A percentile compares a stretch with the other conserved stretches of the same genome.
Evolutionary conservation across 176 grass and related monocot genomes (phyloP).

Genomic region (Carex littledalei): DNA sequence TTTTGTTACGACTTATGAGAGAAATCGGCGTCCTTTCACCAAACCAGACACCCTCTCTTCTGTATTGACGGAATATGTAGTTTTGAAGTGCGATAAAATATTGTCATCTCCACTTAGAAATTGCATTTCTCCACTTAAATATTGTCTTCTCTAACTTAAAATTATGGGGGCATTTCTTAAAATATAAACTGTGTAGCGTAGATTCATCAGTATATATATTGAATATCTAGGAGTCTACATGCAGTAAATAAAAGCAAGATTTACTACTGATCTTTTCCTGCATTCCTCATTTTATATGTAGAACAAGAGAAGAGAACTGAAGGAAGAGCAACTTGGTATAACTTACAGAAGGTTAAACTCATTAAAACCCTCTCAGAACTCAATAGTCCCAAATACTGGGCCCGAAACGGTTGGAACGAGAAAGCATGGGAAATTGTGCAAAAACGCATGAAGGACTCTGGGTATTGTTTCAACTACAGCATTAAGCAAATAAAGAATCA

Average conservation of each 20-base stretch:
- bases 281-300: not conserved
- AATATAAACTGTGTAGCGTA: not conserved
- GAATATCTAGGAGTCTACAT: not conserved
- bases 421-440: not conserved
- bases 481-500: slow-evolving; percentile 5
- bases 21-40: not conserved
- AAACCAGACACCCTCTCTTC: not conserved
- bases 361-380: slow-evolving; percentile 3
- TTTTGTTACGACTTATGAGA: not conserved
- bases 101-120: not conserved
- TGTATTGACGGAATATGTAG: not conserved
- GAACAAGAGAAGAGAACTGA: not conserved
- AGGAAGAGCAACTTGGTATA: slow-evolving; percentile 3
- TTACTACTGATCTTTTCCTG: not conserved
- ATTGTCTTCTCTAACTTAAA: not conserved
- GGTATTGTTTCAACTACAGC: not conserved
- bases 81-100: not conserved
- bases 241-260: not conserved
- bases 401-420: not conserved
- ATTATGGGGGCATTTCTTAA: not conserved
- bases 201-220: not conserved
- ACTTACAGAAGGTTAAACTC: not conserved
- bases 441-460: not conserved
- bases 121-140: not conserved
- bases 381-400: slow-evolving; percentile 6